Conservation (phyloP, 352 stramenopile species). For the Phytophthora melonis region DNA sequence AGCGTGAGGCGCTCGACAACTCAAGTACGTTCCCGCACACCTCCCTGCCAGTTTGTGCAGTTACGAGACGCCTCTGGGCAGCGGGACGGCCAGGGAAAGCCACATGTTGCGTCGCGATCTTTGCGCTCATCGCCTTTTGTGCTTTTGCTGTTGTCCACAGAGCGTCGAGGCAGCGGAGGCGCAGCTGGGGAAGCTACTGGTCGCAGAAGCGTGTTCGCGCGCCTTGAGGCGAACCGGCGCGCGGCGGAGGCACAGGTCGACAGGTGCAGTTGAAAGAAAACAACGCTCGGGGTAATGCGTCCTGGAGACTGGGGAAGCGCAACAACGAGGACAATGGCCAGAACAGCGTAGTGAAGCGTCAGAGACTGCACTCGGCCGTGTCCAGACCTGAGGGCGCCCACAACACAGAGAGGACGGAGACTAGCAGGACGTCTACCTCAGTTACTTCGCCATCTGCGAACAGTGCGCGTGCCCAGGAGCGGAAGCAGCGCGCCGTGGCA, state of each 20-base stretch:
- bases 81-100: neutral
- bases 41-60: neutral
- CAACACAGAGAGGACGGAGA: slow-evolving; percentile 26
- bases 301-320: slow-evolving; percentile 44
- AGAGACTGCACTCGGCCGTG: slow-evolving; percentile 53
- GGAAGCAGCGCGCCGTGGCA: slow-evolving; percentile 63
- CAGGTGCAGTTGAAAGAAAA: slow-evolving; percentile 45
- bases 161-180: slow-evolving; percentile 26
- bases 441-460: slow-evolving; percentile 23
- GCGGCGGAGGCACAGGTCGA: slow-evolving; percentile 22
- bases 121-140: slow-evolving; percentile 24
- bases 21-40: slow-evolving; percentile 33
- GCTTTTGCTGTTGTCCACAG: slow-evolving; percentile 14
- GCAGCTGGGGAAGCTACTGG: neutral
- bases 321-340: slow-evolving; percentile 35
- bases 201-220: slow-evolving; percentile 40
- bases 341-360: slow-evolving; percentile 42
- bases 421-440: slow-evolving; percentile 12
- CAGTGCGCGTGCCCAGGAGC: slow-evolving; percentile 36
- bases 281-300: slow-evolving; percentile 27
- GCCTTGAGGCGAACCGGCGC: slow-evolving; percentile 43
- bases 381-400: slow-evolving; percentile 35
- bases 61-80: neutral
- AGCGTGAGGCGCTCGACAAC: slow-evolving; percentile 55
- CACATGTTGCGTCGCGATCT: slow-evolving; percentile 23